Conservation (phyloP, 305 asterid species). For the Striga hermonthica region DNA sequence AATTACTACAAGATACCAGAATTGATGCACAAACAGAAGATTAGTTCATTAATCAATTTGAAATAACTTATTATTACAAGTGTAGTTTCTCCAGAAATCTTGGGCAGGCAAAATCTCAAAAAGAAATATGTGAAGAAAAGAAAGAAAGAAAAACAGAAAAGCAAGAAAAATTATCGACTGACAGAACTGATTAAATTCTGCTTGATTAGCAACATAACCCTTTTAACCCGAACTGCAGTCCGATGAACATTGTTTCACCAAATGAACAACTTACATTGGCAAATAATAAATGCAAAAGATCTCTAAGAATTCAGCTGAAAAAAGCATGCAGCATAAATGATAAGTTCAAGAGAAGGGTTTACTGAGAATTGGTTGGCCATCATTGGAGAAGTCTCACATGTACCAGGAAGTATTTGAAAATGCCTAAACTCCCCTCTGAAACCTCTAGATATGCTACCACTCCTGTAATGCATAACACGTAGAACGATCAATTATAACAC, state of each 20-base stretch:
- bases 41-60: background rate
- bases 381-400: slow-evolving; percentile 88
- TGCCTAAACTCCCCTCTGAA: slow-evolving; percentile 95
- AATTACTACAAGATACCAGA: background rate
- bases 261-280: too few species aligned
- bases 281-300: too few species aligned
- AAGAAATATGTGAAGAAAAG: background rate
- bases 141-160: background rate
- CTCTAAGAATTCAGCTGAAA: background rate
- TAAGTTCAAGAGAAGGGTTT: slow-evolving; percentile 30
- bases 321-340: slow-evolving; percentile 2
- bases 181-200: too few species aligned
- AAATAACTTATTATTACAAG: too few species aligned
- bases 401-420: slow-evolving; percentile 95
- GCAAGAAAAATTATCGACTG: too few species aligned
- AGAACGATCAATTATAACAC: slow-evolving; percentile 25
- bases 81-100: too few species aligned
- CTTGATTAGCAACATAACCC: too few species aligned
- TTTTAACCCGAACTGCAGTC: too few species aligned
- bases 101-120: too few species aligned
- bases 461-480: slow-evolving; percentile 51
- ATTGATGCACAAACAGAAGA: background rate
- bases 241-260: too few species aligned
- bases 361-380: slow-evolving; percentile 99
- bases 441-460: slow-evolving; percentile 99